These are phyloP conservation scores for Kurtzmaniella quercitrusa DNA, from an alignment of 1,139 yeast species.

Conservation along the genomic window DNA sequence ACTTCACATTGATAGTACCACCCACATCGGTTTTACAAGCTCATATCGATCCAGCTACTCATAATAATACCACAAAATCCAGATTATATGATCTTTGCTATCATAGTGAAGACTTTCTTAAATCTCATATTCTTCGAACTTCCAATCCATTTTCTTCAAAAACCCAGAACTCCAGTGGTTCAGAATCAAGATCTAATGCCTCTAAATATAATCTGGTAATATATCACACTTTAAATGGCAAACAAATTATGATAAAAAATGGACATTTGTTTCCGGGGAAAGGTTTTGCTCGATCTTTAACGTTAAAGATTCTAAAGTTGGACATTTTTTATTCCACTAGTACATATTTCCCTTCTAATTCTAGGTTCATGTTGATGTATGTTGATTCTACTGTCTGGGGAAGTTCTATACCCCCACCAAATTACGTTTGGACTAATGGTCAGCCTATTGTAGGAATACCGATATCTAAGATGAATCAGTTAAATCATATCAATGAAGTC, in stretches of 20 bases:
- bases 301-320: constrained; percentile 40
- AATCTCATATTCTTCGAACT: constrained; percentile 60
- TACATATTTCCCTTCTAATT: constrained; percentile 45
- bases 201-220: constrained; percentile 41
- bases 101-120: constrained; percentile 57
- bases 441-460: not conserved
- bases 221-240: constrained; percentile 57
- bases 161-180: constrained; percentile 7
- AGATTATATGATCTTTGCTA: constrained; percentile 56
- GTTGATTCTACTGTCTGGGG: constrained; percentile 39
- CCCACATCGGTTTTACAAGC: constrained; percentile 49
- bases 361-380: constrained; percentile 47
- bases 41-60: constrained; percentile 47
- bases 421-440: not conserved
- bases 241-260: constrained; percentile 54
- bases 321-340: constrained; percentile 42
- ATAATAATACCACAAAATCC: constrained; percentile 20
- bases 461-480: not conserved
- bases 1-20: constrained; percentile 60
- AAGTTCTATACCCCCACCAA: not conserved
- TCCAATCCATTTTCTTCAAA: constrained; percentile 10
- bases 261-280: constrained; percentile 51
- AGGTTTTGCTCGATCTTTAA: constrained; percentile 51
- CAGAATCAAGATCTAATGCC: constrained; percentile 28
- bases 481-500: not conserved